Evolutionary conservation across 129 eudicot species (phyloP).

Genomic region (Saussurea involucrata): DNA sequence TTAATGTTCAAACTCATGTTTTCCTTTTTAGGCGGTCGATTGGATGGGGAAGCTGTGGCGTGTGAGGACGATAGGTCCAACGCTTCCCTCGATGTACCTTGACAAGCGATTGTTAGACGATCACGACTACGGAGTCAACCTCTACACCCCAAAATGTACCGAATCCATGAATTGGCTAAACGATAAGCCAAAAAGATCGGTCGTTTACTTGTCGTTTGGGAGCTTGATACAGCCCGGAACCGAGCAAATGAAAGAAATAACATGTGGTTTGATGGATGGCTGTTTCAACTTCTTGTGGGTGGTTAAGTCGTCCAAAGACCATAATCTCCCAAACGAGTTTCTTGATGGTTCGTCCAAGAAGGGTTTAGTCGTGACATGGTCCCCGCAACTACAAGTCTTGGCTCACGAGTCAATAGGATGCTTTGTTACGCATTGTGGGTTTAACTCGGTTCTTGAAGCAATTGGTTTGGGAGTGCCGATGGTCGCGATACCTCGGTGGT

Average conservation of each 20-base stretch:
- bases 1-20: neutral
- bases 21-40: conserved; percentile 21
- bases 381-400: conserved; percentile 39
- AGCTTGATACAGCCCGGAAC: conserved; percentile 18
- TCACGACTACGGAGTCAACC: conserved; percentile 17
- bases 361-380: conserved; percentile 36
- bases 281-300: conserved; percentile 32
- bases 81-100: conserved; percentile 36
- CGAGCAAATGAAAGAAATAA: conserved; percentile 35
- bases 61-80: conserved; percentile 37
- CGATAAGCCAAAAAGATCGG: conserved; percentile 25
- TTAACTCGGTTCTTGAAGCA: conserved; percentile 35
- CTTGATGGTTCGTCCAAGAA: neutral
- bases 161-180: conserved; percentile 40
- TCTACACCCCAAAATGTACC: conserved; percentile 8
- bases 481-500: conserved; percentile 39
- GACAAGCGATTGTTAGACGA: conserved; percentile 30
- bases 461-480: conserved; percentile 33
- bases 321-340: conserved; percentile 2
- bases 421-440: conserved; percentile 44
- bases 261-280: conserved; percentile 7
- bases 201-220: conserved; percentile 35
- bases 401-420: conserved; percentile 38
- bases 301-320: conserved; percentile 23
- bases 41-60: conserved; percentile 35